These are phyloP conservation scores for Ophiostoma ips DNA, from an alignment of 2,329 filamentous ascomycete genomes.

Conservation along the genomic window DNA sequence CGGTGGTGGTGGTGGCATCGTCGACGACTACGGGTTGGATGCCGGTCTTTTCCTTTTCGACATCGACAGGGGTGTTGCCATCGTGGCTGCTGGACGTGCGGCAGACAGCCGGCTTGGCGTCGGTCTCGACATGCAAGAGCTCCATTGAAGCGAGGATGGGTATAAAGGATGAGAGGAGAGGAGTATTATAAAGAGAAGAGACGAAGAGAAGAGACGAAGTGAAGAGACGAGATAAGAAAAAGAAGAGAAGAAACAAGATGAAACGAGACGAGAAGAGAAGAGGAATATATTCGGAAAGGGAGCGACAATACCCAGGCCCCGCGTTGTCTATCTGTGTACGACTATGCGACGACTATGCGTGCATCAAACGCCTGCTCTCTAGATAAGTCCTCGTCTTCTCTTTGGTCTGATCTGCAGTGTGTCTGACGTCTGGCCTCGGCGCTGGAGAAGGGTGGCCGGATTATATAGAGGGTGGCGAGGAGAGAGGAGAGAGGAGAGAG, in stretches of 20 bases:
- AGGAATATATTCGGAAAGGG: too few species aligned
- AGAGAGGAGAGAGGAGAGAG: neutral
- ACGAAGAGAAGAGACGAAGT: too few species aligned
- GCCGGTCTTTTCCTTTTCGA: conserved; percentile 6
- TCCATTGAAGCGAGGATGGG: neutral
- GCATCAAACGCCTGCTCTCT: too few species aligned
- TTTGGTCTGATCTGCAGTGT: neutral
- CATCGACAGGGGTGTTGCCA: neutral
- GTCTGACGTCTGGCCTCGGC: neutral
- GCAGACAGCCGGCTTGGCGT: neutral
- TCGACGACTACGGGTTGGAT: neutral
- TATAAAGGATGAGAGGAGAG: too few species aligned
- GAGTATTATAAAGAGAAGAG: too few species aligned
- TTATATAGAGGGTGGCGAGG: neutral
- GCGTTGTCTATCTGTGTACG: too few species aligned
- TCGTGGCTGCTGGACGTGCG: conserved; percentile 2
- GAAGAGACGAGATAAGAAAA: too few species aligned
- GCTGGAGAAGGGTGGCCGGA: neutral
- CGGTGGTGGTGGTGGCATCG: neutral
- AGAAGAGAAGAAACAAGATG: too few species aligned
- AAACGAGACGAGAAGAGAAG: too few species aligned
- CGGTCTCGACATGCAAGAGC: neutral
- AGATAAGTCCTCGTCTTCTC: neutral
- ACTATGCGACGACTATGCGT: too few species aligned
- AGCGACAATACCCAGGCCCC: too few species aligned